Evolutionary conservation across 495 filamentous ascomycete species (phyloP).

Genomic region (Aspergillus incahuasiensis): DNA sequence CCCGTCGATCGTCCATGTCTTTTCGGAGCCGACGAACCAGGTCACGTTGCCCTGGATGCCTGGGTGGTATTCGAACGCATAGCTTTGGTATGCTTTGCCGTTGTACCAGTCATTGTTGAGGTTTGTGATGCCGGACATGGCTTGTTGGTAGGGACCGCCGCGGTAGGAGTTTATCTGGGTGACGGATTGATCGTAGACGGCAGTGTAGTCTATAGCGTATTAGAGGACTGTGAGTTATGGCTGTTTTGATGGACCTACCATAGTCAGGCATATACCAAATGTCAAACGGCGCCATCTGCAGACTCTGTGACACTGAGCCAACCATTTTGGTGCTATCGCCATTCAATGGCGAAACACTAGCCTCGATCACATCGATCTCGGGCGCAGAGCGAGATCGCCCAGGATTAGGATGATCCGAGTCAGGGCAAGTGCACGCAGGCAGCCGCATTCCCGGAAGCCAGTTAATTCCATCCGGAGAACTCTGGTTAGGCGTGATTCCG

Average conservation of each 20-base stretch:
- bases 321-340: conserved; percentile 40
- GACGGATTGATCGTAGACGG: conserved; percentile 55
- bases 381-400: conserved; percentile 69
- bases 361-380: conserved; percentile 75
- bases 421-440: conserved; percentile 63
- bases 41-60: conserved; percentile 55
- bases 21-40: conserved; percentile 63
- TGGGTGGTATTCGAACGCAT: conserved; percentile 68
- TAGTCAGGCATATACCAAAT: conserved; percentile 73
- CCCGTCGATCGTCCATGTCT: conserved; percentile 64
- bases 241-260: conserved; percentile 29
- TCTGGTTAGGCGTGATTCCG: conserved; percentile 77
- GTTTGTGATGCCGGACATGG: conserved; percentile 64
- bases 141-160: conserved; percentile 69
- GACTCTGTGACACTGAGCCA: conserved; percentile 66
- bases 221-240: not conserved
- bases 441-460: conserved; percentile 70
- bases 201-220: conserved; percentile 46
- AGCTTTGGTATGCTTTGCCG: conserved; percentile 65
- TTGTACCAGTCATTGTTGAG: conserved; percentile 78
- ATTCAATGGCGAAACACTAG: conserved; percentile 54
- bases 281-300: conserved; percentile 72
- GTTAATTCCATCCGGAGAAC: conserved; percentile 60
- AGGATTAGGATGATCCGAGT: conserved; percentile 63
- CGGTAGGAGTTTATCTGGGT: conserved; percentile 62